Evolutionary conservation across 106 monocot species (phyloP), one percentile per base, ranked within the genome.

Genomic region (Xerophyta viscosa): DNA sequence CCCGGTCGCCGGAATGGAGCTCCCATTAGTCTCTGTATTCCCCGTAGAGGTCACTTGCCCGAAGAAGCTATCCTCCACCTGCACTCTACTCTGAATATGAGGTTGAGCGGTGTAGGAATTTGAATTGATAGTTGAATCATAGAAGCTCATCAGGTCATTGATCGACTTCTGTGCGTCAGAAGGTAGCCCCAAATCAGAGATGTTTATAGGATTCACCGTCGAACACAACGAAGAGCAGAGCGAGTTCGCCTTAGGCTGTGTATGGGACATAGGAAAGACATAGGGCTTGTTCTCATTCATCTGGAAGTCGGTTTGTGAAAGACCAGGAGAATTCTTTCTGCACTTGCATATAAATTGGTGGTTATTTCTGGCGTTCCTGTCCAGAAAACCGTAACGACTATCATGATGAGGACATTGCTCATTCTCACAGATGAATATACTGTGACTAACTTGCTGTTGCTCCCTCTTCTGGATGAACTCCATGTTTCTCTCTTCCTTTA

Each of bases 381-480:
- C 66, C 18, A 51, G 15, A 51, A 72, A 72, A 20, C 72, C 72
- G 36, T 53, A 54, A 3, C 52, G 59, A n/a, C 27, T 31, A 26
- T 72, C 65, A 47, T 65, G 65, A 26, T 72, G 65, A 0, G 65
- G 72, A 46, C 72, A 72, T 6, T 66, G 58, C 22, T 46, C 42
- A 46, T 72, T 65, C 46, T 72, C 72, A 43, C 72, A 72, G 3
- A 64, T 60, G 24, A 39, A 72, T 3, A 60, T 29, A 7, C 30
- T 22, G 1, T 56, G 54, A 5, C 36, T 48, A 41, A 37, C 24
- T 24, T 24, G 45, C 25, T 63, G 24, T 5, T 46, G 18, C 26
- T 29, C 60, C 27, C 66, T 61, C 61, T 73, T 73, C 61, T 61
- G 59, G 11, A 65, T 72, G 31, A 72, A 60, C 9, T 59, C 60